A percentile compares a stretch with the other conserved stretches of the same genome.
Conservation (phyloP, 116 monocot genomes). For the Dioscorea cayenensis region DNA sequence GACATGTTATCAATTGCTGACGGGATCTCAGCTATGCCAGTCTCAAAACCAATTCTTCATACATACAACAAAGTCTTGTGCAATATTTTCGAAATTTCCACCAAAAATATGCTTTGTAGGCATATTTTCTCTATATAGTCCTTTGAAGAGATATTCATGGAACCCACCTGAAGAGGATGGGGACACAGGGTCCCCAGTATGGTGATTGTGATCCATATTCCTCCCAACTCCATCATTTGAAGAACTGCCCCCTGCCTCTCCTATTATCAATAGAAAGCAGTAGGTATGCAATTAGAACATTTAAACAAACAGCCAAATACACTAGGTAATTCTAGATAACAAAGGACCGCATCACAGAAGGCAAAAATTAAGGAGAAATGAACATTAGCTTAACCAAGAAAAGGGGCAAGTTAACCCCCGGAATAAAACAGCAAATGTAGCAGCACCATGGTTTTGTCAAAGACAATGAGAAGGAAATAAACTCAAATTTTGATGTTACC, state of each 20-base stretch:
- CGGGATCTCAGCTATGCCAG: constrained; percentile 51
- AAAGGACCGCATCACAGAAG: not conserved
- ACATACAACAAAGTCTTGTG: constrained; percentile 48
- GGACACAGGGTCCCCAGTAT: constrained; percentile 57
- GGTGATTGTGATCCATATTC: constrained; percentile 58
- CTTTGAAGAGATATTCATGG: constrained; percentile 83
- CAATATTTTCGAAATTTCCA: constrained; percentile 70
- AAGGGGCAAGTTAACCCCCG: not conserved
- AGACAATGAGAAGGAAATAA: too few species aligned
- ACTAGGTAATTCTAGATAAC: not conserved
- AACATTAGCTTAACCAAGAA: not conserved
- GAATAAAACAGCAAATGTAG: too few species aligned
- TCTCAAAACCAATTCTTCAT: constrained; percentile 53
- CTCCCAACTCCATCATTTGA: constrained; percentile 49
- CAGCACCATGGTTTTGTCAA: too few species aligned
- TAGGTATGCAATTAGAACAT: not conserved
- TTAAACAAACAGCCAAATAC: not conserved
- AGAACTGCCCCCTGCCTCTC: constrained; percentile 37
- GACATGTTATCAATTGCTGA: constrained; percentile 44
- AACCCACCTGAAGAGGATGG: constrained; percentile 99
- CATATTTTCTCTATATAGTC: constrained; percentile 88
- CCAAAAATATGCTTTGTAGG: constrained; percentile 68
- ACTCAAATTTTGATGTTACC: too few species aligned
- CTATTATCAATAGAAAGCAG: constrained; percentile 20
- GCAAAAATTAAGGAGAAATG: not conserved